A percentile compares a stretch with the other conserved stretches of the same genome.
Evolutionary conservation across 257 asterid species (phyloP).

Genomic region (Nicotiana attenuata): DNA sequence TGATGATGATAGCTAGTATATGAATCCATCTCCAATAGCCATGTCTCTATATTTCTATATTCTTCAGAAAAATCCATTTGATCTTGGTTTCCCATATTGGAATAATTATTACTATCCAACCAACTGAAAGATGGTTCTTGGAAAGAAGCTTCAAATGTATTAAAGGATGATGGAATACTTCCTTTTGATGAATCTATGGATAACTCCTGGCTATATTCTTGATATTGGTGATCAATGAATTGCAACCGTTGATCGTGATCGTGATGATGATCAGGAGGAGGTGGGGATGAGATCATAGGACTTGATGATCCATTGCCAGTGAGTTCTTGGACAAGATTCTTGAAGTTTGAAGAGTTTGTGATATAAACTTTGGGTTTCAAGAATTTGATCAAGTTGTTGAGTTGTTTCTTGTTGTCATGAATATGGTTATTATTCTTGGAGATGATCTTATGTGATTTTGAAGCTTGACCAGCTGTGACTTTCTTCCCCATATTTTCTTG

Average conservation of each 20-base stretch:
- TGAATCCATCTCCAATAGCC: slow-evolving; percentile 47
- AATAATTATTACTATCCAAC: slow-evolving; percentile 12
- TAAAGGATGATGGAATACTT: slow-evolving; percentile 29
- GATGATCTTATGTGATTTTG: slow-evolving; percentile 14
- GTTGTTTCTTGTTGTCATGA: slow-evolving; percentile 24
- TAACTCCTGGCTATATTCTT: slow-evolving; percentile 18
- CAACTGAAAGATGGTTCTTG: slow-evolving; percentile 18
- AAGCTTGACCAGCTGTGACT: slow-evolving; percentile 15
- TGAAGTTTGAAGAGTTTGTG: slow-evolving; percentile 43
- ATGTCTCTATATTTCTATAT: slow-evolving; percentile 41
- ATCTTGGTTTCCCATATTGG: slow-evolving; percentile 9
- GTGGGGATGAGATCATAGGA: background rate
- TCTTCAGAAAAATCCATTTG: slow-evolving; percentile 13
- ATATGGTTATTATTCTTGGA: slow-evolving; percentile 10
- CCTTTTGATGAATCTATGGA: slow-evolving; percentile 43
- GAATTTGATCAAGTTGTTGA: slow-evolving; percentile 31
- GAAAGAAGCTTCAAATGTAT: slow-evolving; percentile 28
- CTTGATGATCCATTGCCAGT: slow-evolving; percentile 31
- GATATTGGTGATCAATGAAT: background rate
- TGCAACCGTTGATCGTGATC: slow-evolving; percentile 8
- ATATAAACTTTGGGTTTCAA: slow-evolving; percentile 49
- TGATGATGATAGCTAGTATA: slow-evolving; percentile 12
- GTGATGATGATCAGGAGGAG: background rate
- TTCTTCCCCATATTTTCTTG: slow-evolving; percentile 36
- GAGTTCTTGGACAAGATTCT: slow-evolving; percentile 46